phyloP scores from a whole-genome alignment of 345 rosid genomes.

The Durio zibethinus region DNA sequence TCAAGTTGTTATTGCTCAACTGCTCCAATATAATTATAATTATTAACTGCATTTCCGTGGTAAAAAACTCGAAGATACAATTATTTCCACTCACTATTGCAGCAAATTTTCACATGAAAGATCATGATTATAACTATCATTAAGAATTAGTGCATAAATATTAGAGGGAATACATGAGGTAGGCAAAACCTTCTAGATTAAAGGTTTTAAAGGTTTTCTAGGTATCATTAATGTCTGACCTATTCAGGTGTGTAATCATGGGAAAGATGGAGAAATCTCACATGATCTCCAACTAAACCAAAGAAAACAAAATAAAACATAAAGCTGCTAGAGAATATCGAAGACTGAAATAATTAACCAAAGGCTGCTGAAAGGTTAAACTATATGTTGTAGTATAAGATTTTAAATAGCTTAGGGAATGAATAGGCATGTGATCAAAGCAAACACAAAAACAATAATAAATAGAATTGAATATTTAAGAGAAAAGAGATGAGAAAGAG shows the following conservation, averaged over 20 bases:
- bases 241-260: conserved; percentile 38
- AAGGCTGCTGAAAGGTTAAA: conserved; percentile 15
- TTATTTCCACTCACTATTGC: conserved; percentile 21
- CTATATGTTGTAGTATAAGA: not conserved
- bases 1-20: conserved; percentile 21
- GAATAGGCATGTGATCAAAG: conserved; percentile 38
- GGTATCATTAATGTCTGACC: conserved; percentile 28
- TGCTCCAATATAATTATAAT: conserved; percentile 19
- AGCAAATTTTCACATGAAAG: conserved; percentile 27
- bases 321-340: conserved; percentile 29
- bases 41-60: not conserved
- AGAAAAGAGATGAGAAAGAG: conserved; percentile 1
- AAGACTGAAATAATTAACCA: not conserved
- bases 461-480: not conserved
- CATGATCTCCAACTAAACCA: conserved; percentile 37
- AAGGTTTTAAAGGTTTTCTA: conserved; percentile 14
- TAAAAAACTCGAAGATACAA: conserved; percentile 18
- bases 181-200: conserved; percentile 1
- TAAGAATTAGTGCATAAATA: conserved; percentile 13
- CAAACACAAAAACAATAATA: conserved; percentile 6
- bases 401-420: not conserved
- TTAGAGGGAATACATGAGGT: conserved; percentile 11
- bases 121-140: conserved; percentile 35
- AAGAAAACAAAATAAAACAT: conserved; percentile 1
- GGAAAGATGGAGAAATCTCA: conserved; percentile 30